Conservation (phyloP, 257 asterid species). For the Plantago major region DNA sequence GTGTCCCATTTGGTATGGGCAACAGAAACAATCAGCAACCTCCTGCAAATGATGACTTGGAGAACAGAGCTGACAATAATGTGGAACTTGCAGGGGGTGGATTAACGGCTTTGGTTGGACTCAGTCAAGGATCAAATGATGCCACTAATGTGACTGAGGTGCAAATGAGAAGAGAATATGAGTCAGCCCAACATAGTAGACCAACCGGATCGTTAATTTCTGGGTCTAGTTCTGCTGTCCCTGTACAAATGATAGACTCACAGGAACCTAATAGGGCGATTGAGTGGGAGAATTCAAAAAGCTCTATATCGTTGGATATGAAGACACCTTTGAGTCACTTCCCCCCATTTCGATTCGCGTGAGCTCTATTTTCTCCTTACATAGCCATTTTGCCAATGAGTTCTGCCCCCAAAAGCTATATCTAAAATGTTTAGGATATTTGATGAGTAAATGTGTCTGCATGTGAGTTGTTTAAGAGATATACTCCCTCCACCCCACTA, state of each 20-base stretch:
- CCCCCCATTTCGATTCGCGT: slow-evolving; percentile 97
- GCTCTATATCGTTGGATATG: slow-evolving; percentile 79
- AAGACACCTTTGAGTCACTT: slow-evolving; percentile 92
- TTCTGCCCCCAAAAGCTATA: no score
- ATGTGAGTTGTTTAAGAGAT: no score
- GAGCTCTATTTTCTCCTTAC: slow-evolving; percentile 35
- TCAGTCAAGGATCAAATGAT: slow-evolving; percentile 69
- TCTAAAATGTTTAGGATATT: no score
- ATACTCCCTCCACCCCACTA: no score
- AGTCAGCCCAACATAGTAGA: slow-evolving; percentile 43
- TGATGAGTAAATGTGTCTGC: no score
- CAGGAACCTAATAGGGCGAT: slow-evolving; percentile 51
- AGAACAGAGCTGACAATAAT: slow-evolving; percentile 60
- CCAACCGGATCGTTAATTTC: slow-evolving; percentile 40
- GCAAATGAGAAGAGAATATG: slow-evolving; percentile 54
- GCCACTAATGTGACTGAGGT: slow-evolving; percentile 47
- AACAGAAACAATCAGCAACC: slow-evolving; percentile 69
- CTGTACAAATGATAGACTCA: slow-evolving; percentile 63
- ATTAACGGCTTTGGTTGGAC: slow-evolving; percentile 94
- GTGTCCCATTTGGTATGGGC: slow-evolving; percentile 94
- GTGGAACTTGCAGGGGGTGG: slow-evolving; percentile 89
- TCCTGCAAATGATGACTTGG: slow-evolving; percentile 72
- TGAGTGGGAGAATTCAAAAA: slow-evolving; percentile 71
- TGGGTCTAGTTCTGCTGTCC: slow-evolving; percentile 50
- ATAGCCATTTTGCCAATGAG: no score